Conservation (phyloP, 768 basidiomycete genomes). For the Suillus weaverae region DNA sequence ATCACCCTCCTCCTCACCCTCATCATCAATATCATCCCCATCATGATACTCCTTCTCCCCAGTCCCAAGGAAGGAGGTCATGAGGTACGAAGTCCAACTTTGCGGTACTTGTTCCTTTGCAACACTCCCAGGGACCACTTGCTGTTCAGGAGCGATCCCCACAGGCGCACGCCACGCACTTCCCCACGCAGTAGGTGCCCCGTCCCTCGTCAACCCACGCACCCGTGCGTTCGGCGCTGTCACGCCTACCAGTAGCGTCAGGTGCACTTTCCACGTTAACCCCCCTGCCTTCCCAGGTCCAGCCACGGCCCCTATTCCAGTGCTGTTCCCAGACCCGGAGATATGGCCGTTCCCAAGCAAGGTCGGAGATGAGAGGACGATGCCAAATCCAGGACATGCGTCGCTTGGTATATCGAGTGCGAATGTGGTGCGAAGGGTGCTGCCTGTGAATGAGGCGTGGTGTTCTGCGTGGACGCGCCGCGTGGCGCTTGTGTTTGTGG, state of each 20-base stretch:
- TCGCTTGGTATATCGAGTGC: conserved; percentile 91
- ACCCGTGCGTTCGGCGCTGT: conserved; percentile 46
- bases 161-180: conserved; percentile 59
- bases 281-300: conserved; percentile 53
- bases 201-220: conserved; percentile 55
- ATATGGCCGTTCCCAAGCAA: background rate
- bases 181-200: conserved; percentile 70
- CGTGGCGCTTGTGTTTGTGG: conserved; percentile 36
- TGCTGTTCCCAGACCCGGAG: background rate
- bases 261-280: conserved; percentile 84
- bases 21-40: conserved; percentile 45
- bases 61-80: conserved; percentile 39
- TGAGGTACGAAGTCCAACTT: conserved; percentile 42
- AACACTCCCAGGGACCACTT: conserved; percentile 14
- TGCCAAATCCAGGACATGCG: conserved; percentile 77
- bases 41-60: conserved; percentile 58
- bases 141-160: conserved; percentile 63
- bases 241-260: conserved; percentile 83
- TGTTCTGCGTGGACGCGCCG: conserved; percentile 85
- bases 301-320: conserved; percentile 11
- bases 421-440: conserved; percentile 79
- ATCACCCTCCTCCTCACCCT: conserved; percentile 45
- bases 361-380: conserved; percentile 8
- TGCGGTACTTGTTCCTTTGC: background rate
- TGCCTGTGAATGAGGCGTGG: conserved; percentile 71